Conservation (phyloP, 495 filamentous ascomycete species). For the Penicillium maclennaniae region DNA sequence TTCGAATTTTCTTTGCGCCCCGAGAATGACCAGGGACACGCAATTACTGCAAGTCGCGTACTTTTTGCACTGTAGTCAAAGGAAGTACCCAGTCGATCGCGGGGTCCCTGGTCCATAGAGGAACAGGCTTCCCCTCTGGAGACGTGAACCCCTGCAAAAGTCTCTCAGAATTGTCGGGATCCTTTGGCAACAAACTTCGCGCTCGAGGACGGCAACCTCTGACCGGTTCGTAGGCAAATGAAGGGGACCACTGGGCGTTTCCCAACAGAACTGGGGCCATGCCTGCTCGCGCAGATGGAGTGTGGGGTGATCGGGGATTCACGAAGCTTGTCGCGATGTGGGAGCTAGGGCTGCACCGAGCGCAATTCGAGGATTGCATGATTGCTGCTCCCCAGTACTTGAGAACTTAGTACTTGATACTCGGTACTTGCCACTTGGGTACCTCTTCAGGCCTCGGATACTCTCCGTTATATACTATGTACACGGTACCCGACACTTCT, state of each 20-base stretch:
- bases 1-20: not conserved
- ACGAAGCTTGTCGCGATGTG: constrained; percentile 28
- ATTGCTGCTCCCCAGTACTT: not conserved
- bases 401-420: no score
- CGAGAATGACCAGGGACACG: not conserved
- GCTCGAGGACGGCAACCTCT: constrained; percentile 6
- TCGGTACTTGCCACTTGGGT: not conserved
- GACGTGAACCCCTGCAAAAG: no score
- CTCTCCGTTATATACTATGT: not conserved
- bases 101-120: not conserved
- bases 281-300: constrained; percentile 17
- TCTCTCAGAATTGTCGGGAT: not conserved
- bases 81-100: not conserved
- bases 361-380: not conserved
- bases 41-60: not conserved
- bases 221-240: constrained; percentile 19
- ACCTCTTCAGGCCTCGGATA: not conserved
- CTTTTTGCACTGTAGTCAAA: not conserved
- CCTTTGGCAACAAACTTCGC: constrained; percentile 23
- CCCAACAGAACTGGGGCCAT: constrained; percentile 16
- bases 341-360: constrained; percentile 1
- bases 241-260: constrained; percentile 9
- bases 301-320: constrained; percentile 24
- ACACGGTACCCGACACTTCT: not conserved
- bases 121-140: not conserved